Evolutionary conservation across 768 basidiomycete species (phyloP).

Genomic region (Suillus brevipes): DNA sequence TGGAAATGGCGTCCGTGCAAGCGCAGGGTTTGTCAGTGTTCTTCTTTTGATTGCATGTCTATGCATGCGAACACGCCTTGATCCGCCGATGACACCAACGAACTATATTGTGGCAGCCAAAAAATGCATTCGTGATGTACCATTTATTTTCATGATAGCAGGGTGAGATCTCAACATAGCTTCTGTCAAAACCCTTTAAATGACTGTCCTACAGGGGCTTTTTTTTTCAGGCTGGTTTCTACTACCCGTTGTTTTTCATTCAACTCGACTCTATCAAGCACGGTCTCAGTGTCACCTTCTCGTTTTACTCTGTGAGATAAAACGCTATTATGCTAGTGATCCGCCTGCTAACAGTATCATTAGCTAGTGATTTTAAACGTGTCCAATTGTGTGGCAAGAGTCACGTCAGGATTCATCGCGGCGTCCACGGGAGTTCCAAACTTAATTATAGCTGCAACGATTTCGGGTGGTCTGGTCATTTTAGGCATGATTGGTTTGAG

Average conservation of each 20-base stretch:
- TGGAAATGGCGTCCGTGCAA: constrained; percentile 41
- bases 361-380: constrained; percentile 35
- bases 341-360: background rate
- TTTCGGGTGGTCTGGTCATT: constrained; percentile 34
- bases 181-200: background rate
- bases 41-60: constrained; percentile 31
- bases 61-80: constrained; percentile 37
- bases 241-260: constrained; percentile 51
- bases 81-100: constrained; percentile 20
- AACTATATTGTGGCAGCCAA: constrained; percentile 5
- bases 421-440: constrained; percentile 44
- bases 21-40: constrained; percentile 39
- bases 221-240: constrained; percentile 38
- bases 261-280: constrained; percentile 50
- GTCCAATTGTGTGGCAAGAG: constrained; percentile 29
- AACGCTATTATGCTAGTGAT: background rate
- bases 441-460: constrained; percentile 35
- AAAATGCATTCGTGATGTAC: constrained; percentile 5
- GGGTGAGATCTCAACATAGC: constrained; percentile 1
- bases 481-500: constrained; percentile 42
- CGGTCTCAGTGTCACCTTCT: constrained; percentile 40
- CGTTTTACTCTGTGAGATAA: constrained; percentile 48
- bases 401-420: constrained; percentile 32
- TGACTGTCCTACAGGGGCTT: background rate
- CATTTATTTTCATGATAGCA: constrained; percentile 5